Evolutionary conservation across 306 rosid species (phyloP).

Genomic region (Vachellia collinsii): DNA sequence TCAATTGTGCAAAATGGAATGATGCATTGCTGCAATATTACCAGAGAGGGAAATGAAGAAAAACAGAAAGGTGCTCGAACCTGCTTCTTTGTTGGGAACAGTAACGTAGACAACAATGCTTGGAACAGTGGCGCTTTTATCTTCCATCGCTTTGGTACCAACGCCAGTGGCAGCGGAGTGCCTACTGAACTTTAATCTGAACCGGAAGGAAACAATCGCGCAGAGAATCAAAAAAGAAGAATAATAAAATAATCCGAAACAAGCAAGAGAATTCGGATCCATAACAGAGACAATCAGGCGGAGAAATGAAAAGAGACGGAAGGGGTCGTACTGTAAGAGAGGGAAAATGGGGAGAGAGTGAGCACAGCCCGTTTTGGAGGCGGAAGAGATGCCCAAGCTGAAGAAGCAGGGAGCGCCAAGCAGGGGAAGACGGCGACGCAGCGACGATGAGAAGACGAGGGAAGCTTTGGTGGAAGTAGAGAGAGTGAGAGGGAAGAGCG

Average conservation of each 20-base stretch:
- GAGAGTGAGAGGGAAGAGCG: constrained; percentile 43
- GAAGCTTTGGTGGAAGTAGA: constrained; percentile 8
- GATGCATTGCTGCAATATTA: background rate
- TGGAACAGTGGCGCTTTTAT: constrained; percentile 63
- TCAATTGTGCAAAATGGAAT: background rate
- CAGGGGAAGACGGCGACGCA: constrained; percentile 82
- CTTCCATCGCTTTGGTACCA: constrained; percentile 63
- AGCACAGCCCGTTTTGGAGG: constrained; percentile 59
- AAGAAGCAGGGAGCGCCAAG: constrained; percentile 80
- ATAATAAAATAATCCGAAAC: background rate
- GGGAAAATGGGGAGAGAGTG: constrained; percentile 52
- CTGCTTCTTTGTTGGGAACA: constrained; percentile 90
- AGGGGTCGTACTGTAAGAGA: constrained; percentile 49
- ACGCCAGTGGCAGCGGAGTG: constrained; percentile 38
- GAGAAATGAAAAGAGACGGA: background rate
- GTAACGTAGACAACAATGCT: constrained; percentile 95
- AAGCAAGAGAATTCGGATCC: background rate
- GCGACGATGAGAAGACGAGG: constrained; percentile 35
- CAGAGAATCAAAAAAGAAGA: background rate
- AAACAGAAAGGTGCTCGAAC: constrained; percentile 33
- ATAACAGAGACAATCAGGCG: background rate
- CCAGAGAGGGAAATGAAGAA: background rate
- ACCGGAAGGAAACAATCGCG: constrained; percentile 16
- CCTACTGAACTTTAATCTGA: constrained; percentile 65
- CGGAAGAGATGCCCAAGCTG: constrained; percentile 59